Conservation (phyloP, 202 grass and related monocot species). For the Zizania palustris region DNA sequence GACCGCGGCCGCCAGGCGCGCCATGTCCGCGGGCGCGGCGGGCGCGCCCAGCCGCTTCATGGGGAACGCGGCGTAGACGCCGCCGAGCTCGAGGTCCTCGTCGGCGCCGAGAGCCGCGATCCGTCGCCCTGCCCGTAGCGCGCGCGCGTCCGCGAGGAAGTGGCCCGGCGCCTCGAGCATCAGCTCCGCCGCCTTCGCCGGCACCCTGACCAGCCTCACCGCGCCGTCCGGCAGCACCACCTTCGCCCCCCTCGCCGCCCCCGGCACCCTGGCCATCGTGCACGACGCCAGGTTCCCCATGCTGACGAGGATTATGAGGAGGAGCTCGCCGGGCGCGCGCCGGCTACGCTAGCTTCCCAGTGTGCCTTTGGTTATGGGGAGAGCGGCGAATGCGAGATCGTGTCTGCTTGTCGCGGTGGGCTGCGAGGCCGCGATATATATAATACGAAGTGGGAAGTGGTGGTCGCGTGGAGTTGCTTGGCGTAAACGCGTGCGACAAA, state of each 20-base stretch:
- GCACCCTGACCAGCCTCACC: slow-evolving; percentile 42
- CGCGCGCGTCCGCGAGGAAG: slow-evolving; percentile 60
- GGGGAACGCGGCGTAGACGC: slow-evolving; percentile 65
- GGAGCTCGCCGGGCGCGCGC: background rate
- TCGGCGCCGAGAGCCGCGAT: slow-evolving; percentile 66
- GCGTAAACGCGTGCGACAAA: slow-evolving; percentile 44
- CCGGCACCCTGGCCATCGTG: slow-evolving; percentile 44
- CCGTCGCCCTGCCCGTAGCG: slow-evolving; percentile 59
- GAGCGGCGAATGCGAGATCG: no score
- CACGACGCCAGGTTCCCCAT: slow-evolving; percentile 92
- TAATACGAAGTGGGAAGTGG: background rate
- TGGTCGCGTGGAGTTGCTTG: background rate
- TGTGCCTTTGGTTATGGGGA: no score
- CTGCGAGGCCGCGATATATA: slow-evolving; percentile 37
- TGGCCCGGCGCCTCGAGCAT: slow-evolving; percentile 88
- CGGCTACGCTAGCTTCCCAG: no score
- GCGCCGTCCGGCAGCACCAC: slow-evolving; percentile 67
- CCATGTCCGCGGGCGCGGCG: slow-evolving; percentile 50
- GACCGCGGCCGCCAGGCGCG: slow-evolving; percentile 51
- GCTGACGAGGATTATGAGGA: background rate
- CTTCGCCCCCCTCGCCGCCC: slow-evolving; percentile 30
- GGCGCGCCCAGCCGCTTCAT: slow-evolving; percentile 78
- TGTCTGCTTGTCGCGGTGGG: no score
- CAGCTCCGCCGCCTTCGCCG: slow-evolving; percentile 66
- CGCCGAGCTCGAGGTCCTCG: slow-evolving; percentile 62